phyloP scores from a whole-genome alignment of 1,284 basidiomycete genomes.

The Pterulicium gracile region DNA sequence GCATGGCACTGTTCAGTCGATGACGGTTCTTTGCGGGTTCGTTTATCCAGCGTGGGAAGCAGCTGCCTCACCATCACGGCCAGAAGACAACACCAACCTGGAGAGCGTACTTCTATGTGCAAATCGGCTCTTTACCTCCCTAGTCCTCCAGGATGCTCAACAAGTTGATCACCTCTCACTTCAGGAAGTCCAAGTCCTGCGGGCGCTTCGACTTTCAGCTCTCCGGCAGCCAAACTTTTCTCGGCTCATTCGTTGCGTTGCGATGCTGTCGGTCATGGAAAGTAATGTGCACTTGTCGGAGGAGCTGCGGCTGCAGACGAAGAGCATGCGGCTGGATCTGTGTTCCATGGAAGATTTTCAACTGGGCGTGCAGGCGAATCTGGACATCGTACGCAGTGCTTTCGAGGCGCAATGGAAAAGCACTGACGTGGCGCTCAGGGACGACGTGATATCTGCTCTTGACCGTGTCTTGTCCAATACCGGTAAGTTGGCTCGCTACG shows the following conservation, averaged over 20 bases:
- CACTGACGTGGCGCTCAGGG: constrained; percentile 47
- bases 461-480: constrained; percentile 20
- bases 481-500: not conserved
- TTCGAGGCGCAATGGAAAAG: constrained; percentile 67
- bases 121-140: constrained; percentile 46
- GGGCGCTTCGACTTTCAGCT: constrained; percentile 53
- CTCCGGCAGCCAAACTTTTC: constrained; percentile 57
- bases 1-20: constrained; percentile 55
- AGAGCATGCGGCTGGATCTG: constrained; percentile 40
- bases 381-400: constrained; percentile 53
- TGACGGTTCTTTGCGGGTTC: constrained; percentile 59
- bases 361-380: constrained; percentile 59
- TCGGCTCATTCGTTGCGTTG: constrained; percentile 47
- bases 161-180: constrained; percentile 34
- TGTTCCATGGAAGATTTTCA: constrained; percentile 56
- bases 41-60: constrained; percentile 66
- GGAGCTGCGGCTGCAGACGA: constrained; percentile 34
- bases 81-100: constrained; percentile 19
- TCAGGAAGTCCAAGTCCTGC: constrained; percentile 54
- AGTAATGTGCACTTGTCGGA: constrained; percentile 41
- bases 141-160: constrained; percentile 46
- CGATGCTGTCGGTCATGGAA: constrained; percentile 59
- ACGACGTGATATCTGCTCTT: constrained; percentile 38
- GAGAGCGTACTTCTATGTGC: constrained; percentile 37
- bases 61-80: constrained; percentile 26